phyloP scores from a whole-genome alignment of 2,329 filamentous ascomycete species.

The Xenoacremonium recifei region DNA sequence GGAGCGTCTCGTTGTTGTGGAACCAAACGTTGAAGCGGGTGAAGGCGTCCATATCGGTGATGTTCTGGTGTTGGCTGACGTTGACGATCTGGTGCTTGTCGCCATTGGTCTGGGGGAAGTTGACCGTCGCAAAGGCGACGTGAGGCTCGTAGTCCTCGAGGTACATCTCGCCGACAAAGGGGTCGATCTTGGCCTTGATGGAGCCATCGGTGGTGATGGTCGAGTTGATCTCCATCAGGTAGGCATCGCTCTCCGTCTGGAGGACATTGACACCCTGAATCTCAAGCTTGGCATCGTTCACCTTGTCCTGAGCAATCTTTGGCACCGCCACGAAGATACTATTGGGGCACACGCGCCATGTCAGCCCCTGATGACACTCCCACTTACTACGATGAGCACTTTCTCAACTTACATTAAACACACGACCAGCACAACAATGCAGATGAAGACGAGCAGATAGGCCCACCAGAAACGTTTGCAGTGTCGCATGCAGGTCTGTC shows the following conservation, averaged over 20 bases:
- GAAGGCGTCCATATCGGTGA: conserved; percentile 48
- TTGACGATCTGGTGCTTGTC: conserved; percentile 51
- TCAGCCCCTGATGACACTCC: neutral
- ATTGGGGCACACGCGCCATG: neutral
- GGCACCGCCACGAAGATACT: conserved; percentile 58
- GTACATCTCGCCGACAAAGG: conserved; percentile 54
- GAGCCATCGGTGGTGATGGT: conserved; percentile 51
- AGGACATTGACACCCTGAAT: conserved; percentile 52
- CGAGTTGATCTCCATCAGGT: conserved; percentile 55
- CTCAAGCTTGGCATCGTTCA: conserved; percentile 51
- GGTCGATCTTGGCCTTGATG: conserved; percentile 49
- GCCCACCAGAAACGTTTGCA: conserved; percentile 61
- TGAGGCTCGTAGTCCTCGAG: conserved; percentile 48
- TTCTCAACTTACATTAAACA: conserved; percentile 54
- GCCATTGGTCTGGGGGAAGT: conserved; percentile 52
- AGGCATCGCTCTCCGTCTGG: conserved; percentile 42
- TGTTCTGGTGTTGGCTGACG: conserved; percentile 46
- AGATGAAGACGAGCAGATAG: conserved; percentile 50
- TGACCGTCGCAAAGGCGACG: conserved; percentile 47
- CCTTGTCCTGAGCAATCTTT: conserved; percentile 54
- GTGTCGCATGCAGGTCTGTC: conserved; percentile 43
- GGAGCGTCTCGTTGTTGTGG: conserved; percentile 48
- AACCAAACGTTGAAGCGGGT: conserved; percentile 56
- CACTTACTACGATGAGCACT: neutral
- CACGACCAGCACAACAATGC: conserved; percentile 54